Conservation (phyloP, 2,329 filamentous ascomycete genomes). For the Pseudogymnoascus sp. region DNA sequence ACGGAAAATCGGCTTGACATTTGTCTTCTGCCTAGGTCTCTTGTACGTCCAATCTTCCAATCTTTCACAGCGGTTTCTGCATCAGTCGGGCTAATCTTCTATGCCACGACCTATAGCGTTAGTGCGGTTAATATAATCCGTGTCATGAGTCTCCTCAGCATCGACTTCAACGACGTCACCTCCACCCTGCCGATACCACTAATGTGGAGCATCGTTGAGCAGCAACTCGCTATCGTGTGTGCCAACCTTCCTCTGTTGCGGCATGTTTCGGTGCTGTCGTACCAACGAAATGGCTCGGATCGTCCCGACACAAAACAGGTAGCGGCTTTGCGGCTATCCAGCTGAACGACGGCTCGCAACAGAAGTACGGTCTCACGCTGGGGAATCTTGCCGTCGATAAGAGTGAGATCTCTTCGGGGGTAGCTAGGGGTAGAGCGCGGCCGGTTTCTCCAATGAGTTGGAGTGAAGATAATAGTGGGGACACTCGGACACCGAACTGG, state of each 20-base stretch:
- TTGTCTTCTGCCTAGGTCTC: constrained; percentile 28
- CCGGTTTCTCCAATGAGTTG: neutral
- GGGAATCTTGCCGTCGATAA: neutral
- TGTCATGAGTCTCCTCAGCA: constrained; percentile 20
- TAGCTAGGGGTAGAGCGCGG: neutral
- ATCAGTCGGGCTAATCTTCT: neutral
- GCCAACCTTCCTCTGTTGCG: constrained; percentile 27
- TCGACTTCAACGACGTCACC: constrained; percentile 17
- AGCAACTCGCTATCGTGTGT: constrained; percentile 29
- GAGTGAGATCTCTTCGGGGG: neutral
- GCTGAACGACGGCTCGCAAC: neutral
- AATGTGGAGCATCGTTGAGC: constrained; percentile 29
- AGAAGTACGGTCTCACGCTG: neutral
- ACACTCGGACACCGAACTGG: neutral
- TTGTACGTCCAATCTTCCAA: constrained; percentile 18
- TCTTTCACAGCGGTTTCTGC: neutral
- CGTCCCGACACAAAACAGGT: neutral
- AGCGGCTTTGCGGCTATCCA: neutral
- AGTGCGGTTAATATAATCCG: constrained; percentile 9
- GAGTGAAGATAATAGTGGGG: neutral
- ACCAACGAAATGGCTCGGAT: neutral
- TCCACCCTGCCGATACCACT: constrained; percentile 11
- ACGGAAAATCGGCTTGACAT: constrained; percentile 27
- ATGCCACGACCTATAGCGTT: neutral
- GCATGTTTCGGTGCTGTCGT: neutral